phyloP scores from a whole-genome alignment of 2,329 filamentous ascomycete genomes.

The Hypoxylon sp. region DNA sequence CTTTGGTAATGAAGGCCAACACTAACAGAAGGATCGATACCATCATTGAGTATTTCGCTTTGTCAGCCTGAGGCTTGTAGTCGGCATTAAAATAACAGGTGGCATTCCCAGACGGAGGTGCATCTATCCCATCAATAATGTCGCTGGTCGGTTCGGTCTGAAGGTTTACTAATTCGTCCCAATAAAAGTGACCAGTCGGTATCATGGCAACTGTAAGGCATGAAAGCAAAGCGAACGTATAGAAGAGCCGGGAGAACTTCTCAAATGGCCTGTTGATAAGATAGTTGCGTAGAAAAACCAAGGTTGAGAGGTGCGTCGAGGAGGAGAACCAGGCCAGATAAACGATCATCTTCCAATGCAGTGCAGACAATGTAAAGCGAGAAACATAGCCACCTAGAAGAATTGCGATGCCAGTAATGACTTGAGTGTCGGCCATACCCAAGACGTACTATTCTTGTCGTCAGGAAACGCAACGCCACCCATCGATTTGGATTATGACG shows the following conservation, averaged over 20 bases:
- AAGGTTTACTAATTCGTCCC: neutral
- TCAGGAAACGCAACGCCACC: neutral
- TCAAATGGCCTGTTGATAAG: conserved; percentile 14
- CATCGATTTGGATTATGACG: neutral
- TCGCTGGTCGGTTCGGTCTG: neutral
- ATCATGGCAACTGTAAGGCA: conserved; percentile 2
- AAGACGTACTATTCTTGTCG: neutral
- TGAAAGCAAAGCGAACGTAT: neutral
- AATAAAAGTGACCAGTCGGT: conserved; percentile 11
- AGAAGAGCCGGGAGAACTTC: conserved; percentile 2
- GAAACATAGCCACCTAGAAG: conserved; percentile 3
- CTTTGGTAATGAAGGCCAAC: neutral
- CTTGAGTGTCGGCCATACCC: conserved; percentile 4
- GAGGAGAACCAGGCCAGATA: conserved; percentile 26
- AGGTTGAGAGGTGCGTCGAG: conserved; percentile 14
- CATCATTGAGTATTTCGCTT: neutral
- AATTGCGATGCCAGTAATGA: conserved; percentile 2
- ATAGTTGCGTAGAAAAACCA: conserved; percentile 20
- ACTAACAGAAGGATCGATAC: neutral
- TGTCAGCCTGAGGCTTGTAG: neutral
- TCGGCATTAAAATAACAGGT: conserved; percentile 1
- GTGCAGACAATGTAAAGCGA: conserved; percentile 5
- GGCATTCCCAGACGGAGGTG: neutral
- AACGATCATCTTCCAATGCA: conserved; percentile 25
- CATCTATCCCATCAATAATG: neutral